Conservation (phyloP, 192 early-diverging fungal genomes). For the Cetraspora pellucida region DNA sequence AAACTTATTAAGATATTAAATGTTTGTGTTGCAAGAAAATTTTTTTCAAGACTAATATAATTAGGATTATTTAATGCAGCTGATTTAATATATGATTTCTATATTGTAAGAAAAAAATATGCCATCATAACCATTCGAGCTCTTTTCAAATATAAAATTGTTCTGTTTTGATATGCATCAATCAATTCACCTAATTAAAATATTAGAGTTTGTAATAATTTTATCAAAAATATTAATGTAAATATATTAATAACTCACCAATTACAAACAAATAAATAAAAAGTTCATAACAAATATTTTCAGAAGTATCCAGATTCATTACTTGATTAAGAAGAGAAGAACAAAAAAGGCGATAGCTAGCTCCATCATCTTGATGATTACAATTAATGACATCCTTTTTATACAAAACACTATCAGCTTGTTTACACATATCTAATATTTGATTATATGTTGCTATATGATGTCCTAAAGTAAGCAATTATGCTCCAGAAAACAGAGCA, state of each 20-base stretch:
- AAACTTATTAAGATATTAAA: not conserved
- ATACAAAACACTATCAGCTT: not conserved
- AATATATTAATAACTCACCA: not conserved
- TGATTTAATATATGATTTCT: not conserved
- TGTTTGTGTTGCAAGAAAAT: not conserved
- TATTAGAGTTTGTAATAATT: not conserved
- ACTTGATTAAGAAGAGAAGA: not conserved
- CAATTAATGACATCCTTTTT: not conserved
- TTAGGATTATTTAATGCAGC: not conserved
- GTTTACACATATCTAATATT: not conserved
- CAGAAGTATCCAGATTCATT: not conserved
- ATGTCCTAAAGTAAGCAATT: not conserved
- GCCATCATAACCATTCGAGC: not conserved
- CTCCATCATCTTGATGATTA: not conserved
- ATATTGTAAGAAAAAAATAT: not conserved
- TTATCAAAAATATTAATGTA: not conserved
- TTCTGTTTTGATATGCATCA: constrained; percentile 1
- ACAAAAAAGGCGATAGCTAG: not conserved
- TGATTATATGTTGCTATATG: not conserved
- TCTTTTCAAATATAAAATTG: not conserved
- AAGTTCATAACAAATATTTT: not conserved
- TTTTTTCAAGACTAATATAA: not conserved
- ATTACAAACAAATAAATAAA: not conserved
- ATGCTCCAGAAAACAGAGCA: too few relatives aligned
- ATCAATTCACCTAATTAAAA: not conserved